These are phyloP conservation scores for Euphorbia lathyris DNA, from an alignment of 345 rosid species.

Conservation along the genomic window DNA sequence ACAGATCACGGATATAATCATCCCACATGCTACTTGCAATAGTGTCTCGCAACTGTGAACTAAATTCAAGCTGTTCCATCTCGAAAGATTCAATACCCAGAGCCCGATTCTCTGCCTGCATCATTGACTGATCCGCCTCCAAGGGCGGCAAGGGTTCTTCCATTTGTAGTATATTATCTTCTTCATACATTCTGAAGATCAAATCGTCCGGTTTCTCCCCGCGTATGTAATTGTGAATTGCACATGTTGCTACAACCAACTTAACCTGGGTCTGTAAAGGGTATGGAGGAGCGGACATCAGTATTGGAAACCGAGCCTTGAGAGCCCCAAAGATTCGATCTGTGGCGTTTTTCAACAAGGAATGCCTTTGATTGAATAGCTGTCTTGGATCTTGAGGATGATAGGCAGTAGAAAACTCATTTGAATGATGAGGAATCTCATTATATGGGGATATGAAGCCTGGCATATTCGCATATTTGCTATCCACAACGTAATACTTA, in stretches of 20 bases:
- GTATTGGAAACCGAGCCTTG: constrained; percentile 79
- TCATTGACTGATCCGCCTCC: constrained; percentile 35
- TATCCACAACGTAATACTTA: constrained; percentile 75
- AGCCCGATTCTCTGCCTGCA: constrained; percentile 33
- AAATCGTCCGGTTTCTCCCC: constrained; percentile 73
- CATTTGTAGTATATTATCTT: constrained; percentile 31
- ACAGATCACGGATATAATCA: constrained; percentile 47
- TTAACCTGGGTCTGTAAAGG: constrained; percentile 86
- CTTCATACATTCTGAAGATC: constrained; percentile 54
- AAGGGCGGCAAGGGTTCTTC: constrained; percentile 37
- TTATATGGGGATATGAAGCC: constrained; percentile 74
- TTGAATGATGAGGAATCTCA: constrained; percentile 37
- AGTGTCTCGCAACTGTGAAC: constrained; percentile 60
- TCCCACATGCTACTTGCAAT: constrained; percentile 68
- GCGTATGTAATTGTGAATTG: constrained; percentile 73
- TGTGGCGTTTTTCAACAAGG: constrained; percentile 43
- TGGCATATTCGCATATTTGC: constrained; percentile 57
- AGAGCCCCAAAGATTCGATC: constrained; percentile 59
- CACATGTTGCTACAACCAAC: constrained; percentile 78
- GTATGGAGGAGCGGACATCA: constrained; percentile 83
- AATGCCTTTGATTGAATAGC: constrained; percentile 77
- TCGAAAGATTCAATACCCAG: constrained; percentile 35
- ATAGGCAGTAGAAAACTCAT: constrained; percentile 39
- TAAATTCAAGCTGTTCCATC: constrained; percentile 37
- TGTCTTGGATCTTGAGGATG: constrained; percentile 61